Evolutionary conservation across 2,329 filamentous ascomycete genomes (phyloP), one percentile per base, ranked within the genome.

Genomic region (Aurifilum marmelostoma): DNA sequence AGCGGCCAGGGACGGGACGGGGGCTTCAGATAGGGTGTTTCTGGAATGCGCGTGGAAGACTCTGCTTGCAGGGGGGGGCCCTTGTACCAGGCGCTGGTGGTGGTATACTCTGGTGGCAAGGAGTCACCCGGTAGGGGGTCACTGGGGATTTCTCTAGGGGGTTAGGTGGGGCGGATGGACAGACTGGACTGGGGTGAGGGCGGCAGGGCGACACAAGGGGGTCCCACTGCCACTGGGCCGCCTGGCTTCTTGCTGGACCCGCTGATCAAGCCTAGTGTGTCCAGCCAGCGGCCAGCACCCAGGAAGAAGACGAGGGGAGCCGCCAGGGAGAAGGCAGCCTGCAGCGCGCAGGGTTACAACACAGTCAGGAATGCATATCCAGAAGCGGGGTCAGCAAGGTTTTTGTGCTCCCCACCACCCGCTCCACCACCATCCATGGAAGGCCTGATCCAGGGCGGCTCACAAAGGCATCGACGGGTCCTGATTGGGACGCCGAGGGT

Each of bases 41-140:
- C 69, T 70, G 66, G 69, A 70, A 68, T 67, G 65, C 69, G 63
- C 47, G 66, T 70, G 50, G 69, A 70, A 70, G 66, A 63, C 27
- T 70, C 62, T 70, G 56, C 66, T 37, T 63, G 60, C 66, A 66
- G 62, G 69, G 69, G 52, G 52, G 54, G 59, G 37, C 63, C 61
- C 27, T n/a, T 47, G 43, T n/a, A n/a, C 43, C 21, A 47, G 43
- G 21, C 43, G 8, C 18, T 47, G 43, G 43, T 63, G 39, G n/a
- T 63, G 24, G 39, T 27, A n/a, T 11, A 32, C 21, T 18, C 21
- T 63, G 66, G 66, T 56, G 61, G 41, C 50, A 52, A 34, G 39
- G 54, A 9, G 59, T 37, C 41, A 50, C 60, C 29, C 34, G 50
- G 59, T 29, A 41, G 32, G 24, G 43, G 59, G 18, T 9, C 56